Evolutionary conservation across 23 red algal genomes (phyloP), one percentile per base, ranked within the genome.

Genomic region (Gracilaria caudata): DNA sequence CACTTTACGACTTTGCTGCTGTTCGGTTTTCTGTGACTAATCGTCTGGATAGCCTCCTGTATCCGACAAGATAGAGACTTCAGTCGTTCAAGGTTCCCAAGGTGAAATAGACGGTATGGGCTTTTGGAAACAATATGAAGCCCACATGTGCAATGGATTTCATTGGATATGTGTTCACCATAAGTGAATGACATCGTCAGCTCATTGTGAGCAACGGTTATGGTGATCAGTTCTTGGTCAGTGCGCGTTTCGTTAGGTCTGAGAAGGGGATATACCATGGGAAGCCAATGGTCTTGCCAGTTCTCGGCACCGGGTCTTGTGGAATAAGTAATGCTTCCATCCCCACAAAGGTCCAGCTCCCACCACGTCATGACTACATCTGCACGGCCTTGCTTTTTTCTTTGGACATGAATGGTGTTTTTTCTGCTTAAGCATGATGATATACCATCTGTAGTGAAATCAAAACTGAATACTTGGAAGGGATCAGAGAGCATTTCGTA

Each of bases 241-340:
- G 49, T 33, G 37, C 26, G 8, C 33, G 23, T 51, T 7, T 49
- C 34, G 23, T 68, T n/a, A 36, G 14, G n/a, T 7, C 35, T 32
- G 19, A 65, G 76, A 7, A 91, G 58, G 28, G 87, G 87, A 34
- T 82, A 81, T 23, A 91, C 53, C 45, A 81, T 66, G 5, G 60
- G 58, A 54, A 91, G 64, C 87, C 87, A 91, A 46, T 91, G 87
- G 38, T 91, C 87, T 51, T 91, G 87, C 87, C 87, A 91, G 61
- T 91, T 91, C 33, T 91, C 87, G 11, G 53, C 46, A 14, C 87
- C 87, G 43, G 77, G 61, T 72, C 61, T 74, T 23, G 75, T 81
- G 9, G 57, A 72, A 30, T 91, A 91, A 19, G 37, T 56, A 81
- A 82, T 61, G 7, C 17, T 47, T 30, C 87, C 87, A 47, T 91